Percentiles rank a stretch among this genome's conserved stretches.
phyloP scores from a whole-genome alignment of 306 rosid genomes.

The Prunus mira region DNA sequence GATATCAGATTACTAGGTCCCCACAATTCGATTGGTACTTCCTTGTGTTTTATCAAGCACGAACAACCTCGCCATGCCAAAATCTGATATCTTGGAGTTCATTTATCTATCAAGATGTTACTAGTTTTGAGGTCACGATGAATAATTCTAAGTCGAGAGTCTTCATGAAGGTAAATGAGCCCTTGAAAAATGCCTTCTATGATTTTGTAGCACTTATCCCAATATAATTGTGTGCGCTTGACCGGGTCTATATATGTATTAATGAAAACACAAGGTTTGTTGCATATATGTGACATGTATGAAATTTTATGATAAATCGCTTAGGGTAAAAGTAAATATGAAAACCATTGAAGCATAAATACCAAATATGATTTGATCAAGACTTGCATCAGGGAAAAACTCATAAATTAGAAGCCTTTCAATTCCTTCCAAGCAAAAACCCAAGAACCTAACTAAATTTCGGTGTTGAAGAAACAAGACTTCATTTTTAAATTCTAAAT shows the following conservation, averaged over 20 bases:
- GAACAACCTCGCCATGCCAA: conserved; percentile 19
- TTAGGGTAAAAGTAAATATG: neutral
- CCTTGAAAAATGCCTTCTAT: conserved; percentile 14
- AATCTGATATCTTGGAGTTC: conserved; percentile 27
- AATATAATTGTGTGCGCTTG: conserved; percentile 2
- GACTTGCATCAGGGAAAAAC: conserved; percentile 41
- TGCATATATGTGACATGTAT: neutral
- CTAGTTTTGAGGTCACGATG: conserved; percentile 9
- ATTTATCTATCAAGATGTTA: conserved; percentile 23
- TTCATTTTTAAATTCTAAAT: conserved; percentile 39
- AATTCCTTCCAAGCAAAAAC: conserved; percentile 35
- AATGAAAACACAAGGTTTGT: neutral
- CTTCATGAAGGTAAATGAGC: conserved; percentile 26
- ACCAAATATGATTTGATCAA: conserved; percentile 40
- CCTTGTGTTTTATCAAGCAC: conserved; percentile 7
- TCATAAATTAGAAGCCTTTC: conserved; percentile 45
- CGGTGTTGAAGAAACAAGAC: conserved; percentile 33
- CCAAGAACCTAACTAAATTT: conserved; percentile 41
- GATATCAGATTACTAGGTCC: conserved; percentile 15
- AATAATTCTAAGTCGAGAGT: conserved; percentile 12
- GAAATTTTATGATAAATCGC: neutral
- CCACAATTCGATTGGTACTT: conserved; percentile 9
- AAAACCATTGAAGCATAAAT: neutral
- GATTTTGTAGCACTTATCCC: conserved; percentile 10
- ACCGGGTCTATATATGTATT: neutral